Conservation (phyloP, 2,329 filamentous ascomycete genomes). For the Fusarium globosum region DNA sequence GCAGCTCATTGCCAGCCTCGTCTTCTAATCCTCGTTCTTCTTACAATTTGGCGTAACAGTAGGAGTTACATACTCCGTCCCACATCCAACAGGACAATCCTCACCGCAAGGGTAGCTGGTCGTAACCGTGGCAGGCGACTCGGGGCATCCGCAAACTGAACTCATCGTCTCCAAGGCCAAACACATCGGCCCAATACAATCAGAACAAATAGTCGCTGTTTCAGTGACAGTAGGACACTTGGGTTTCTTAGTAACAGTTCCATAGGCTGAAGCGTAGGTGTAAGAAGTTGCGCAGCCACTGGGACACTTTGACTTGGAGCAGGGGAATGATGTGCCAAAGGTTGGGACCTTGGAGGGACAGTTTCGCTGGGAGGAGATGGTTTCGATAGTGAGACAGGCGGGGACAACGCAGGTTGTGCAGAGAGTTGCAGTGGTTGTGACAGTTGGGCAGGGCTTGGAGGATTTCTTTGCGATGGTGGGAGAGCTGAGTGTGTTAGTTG, state of each 20-base stretch:
- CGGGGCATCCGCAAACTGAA: constrained; percentile 49
- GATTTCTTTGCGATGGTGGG: constrained; percentile 11
- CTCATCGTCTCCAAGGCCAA: constrained; percentile 46
- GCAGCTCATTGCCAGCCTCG: not conserved
- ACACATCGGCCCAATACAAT: constrained; percentile 49
- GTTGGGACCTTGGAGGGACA: constrained; percentile 48
- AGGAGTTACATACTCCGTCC: constrained; percentile 44
- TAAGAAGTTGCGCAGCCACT: constrained; percentile 43
- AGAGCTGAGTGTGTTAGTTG: constrained; percentile 19
- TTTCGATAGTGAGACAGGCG: constrained; percentile 47
- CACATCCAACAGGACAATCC: constrained; percentile 44
- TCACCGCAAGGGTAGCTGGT: constrained; percentile 45
- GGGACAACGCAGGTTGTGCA: constrained; percentile 50
- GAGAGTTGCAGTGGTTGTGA: constrained; percentile 47
- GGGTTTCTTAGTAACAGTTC: constrained; percentile 14
- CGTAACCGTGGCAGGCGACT: constrained; percentile 44
- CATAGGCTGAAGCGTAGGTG: constrained; percentile 32
- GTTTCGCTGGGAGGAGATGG: constrained; percentile 46
- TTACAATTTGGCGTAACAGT: constrained; percentile 37
- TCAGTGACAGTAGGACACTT: constrained; percentile 51
- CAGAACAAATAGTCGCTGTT: constrained; percentile 48
- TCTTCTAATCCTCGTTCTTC: not conserved
- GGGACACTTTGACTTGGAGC: constrained; percentile 36
- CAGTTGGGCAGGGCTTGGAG: constrained; percentile 47
- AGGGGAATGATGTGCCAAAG: constrained; percentile 40